Conservation (phyloP, 768 basidiomycete genomes). For the Tubosaeta sp. region DNA sequence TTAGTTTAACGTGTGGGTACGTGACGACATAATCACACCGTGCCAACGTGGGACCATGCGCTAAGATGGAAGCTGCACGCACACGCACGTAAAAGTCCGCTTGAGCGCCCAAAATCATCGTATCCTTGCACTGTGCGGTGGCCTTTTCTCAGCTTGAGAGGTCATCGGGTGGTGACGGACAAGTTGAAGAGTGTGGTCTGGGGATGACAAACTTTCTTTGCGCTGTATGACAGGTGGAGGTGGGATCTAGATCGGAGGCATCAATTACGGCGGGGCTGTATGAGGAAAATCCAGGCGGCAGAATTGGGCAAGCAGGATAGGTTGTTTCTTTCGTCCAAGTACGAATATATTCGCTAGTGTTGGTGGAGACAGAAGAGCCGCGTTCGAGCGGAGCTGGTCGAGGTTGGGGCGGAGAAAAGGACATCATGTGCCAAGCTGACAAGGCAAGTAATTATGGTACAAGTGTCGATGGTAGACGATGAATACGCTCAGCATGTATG, state of each 20-base stretch:
- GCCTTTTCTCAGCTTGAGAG: neutral
- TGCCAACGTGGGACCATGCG: neutral
- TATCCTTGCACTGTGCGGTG: neutral
- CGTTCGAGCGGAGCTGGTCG: slow-evolving; percentile 34
- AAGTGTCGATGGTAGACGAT: neutral
- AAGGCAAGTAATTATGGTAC: slow-evolving; percentile 26
- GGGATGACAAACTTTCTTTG: too few species aligned
- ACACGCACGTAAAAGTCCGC: slow-evolving; percentile 1
- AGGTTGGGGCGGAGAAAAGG: slow-evolving; percentile 33
- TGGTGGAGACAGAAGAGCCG: neutral
- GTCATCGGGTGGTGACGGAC: neutral
- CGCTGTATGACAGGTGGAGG: neutral
- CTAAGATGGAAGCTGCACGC: neutral
- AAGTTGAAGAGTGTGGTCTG: neutral
- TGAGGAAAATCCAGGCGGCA: slow-evolving; percentile 1
- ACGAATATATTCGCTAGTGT: neutral
- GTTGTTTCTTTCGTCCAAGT: neutral
- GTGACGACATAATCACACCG: neutral
- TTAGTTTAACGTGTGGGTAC: neutral
- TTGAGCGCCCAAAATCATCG: neutral
- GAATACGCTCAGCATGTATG: neutral
- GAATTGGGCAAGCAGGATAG: neutral
- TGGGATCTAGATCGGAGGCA: neutral
- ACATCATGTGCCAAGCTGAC: slow-evolving; percentile 22
- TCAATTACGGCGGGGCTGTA: slow-evolving; percentile 1